Percentiles rank a stretch among this genome's conserved stretches.
Conservation (phyloP, 768 basidiomycete genomes). For the Boletus tomentosulus region DNA sequence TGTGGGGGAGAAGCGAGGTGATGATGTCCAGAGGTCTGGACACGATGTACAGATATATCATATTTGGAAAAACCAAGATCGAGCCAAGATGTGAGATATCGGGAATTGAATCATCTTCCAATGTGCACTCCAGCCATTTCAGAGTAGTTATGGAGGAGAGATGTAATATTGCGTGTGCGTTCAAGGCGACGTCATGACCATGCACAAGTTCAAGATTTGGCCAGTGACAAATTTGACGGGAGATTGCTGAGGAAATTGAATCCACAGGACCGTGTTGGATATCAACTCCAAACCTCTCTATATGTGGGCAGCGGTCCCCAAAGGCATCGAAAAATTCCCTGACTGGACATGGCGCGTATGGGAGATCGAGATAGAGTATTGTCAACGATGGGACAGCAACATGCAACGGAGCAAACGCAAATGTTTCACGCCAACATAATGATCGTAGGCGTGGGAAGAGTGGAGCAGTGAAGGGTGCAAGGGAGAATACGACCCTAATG, state of each 20-base stretch:
- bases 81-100: neutral
- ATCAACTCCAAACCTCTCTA: neutral
- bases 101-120: too few relatives aligned
- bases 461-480: neutral
- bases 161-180: neutral
- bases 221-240: neutral
- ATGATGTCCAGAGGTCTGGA: neutral
- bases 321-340: neutral
- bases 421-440: neutral
- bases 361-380: neutral
- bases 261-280: neutral
- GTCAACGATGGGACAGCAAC: neutral
- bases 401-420: neutral
- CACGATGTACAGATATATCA: neutral
- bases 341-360: too few relatives aligned
- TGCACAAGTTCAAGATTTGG: neutral
- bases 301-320: too few relatives aligned
- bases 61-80: neutral
- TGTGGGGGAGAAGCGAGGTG: neutral
- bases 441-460: neutral
- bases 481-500: neutral
- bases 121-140: neutral
- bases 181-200: neutral
- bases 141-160: neutral
- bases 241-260: neutral